phyloP scores from a whole-genome alignment of 768 basidiomycete species.

The Termitomyces sp. region DNA sequence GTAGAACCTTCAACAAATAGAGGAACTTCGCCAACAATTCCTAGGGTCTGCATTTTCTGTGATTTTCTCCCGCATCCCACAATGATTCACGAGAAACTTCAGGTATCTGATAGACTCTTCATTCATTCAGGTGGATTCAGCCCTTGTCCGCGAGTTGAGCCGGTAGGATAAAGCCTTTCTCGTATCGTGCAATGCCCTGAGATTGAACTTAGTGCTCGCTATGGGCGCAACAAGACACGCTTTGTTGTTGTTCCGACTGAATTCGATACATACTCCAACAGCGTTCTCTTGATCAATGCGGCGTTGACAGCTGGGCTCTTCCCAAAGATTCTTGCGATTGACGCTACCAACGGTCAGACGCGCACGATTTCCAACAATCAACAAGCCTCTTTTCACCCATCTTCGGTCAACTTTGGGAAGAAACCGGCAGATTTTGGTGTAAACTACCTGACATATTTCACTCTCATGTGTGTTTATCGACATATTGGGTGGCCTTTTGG shows the following conservation, averaged over 20 bases:
- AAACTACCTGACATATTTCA: constrained; percentile 79
- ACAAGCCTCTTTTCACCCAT: constrained; percentile 76
- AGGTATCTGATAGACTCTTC: constrained; percentile 87
- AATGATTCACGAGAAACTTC: neutral
- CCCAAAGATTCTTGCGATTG: constrained; percentile 82
- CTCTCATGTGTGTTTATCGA: constrained; percentile 63
- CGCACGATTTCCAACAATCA: constrained; percentile 82
- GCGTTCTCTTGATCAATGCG: constrained; percentile 64
- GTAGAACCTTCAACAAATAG: constrained; percentile 91
- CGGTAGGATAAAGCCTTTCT: constrained; percentile 33
- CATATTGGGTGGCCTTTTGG: neutral
- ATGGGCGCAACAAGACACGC: constrained; percentile 64
- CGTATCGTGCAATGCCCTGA: constrained; percentile 1
- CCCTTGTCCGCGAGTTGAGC: constrained; percentile 64
- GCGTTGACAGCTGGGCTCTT: constrained; percentile 84
- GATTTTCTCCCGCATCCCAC: neutral
- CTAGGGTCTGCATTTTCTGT: constrained; percentile 42
- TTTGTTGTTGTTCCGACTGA: constrained; percentile 73
- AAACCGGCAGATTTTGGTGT: constrained; percentile 65
- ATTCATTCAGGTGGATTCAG: constrained; percentile 66
- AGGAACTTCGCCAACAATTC: constrained; percentile 91
- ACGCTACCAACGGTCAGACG: constrained; percentile 54
- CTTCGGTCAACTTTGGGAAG: constrained; percentile 81
- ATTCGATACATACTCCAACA: constrained; percentile 63
- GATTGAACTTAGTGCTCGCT: constrained; percentile 45